Percentiles rank a stretch among this genome's conserved stretches.
These are phyloP conservation scores for Coccomyxa sp. DNA, from an alignment of 139 green algal genomes.

Conservation along the genomic window DNA sequence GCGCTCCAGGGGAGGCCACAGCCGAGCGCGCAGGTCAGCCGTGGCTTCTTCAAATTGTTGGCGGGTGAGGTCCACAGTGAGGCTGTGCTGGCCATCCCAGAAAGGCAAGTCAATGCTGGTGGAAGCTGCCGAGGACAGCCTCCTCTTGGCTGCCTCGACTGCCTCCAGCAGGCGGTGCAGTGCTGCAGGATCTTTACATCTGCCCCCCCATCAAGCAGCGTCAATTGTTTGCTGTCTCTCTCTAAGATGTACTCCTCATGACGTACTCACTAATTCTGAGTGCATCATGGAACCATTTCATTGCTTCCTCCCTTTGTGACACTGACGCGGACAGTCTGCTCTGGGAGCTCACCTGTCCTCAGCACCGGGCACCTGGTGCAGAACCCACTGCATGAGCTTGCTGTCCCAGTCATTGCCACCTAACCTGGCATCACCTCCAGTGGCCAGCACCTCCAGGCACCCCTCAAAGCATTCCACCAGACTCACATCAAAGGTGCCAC, in stretches of 20 bases:
- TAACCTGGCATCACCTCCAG: conserved; percentile 59
- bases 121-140: conserved; percentile 10
- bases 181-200: neutral
- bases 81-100: neutral
- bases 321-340: too few species aligned
- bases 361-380: neutral
- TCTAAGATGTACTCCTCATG: too few species aligned
- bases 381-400: conserved; percentile 36
- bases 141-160: conserved; percentile 37
- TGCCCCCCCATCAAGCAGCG: neutral
- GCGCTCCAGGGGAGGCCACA: conserved; percentile 42
- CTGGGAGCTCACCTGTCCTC: neutral
- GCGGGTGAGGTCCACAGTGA: conserved; percentile 10
- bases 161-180: neutral
- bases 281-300: too few species aligned
- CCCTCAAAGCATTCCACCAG: conserved; percentile 77
- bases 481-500: conserved; percentile 73
- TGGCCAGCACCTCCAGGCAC: conserved; percentile 65
- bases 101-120: neutral
- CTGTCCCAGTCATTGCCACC: conserved; percentile 77
- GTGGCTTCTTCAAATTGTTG: conserved; percentile 17
- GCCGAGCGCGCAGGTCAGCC: conserved; percentile 26
- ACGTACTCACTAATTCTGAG: too few species aligned
- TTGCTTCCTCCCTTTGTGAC: too few species aligned
- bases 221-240: too few species aligned